Evolutionary conservation across 345 rosid species (phyloP), one percentile per base, ranked within the genome.

Genomic region (Excoecaria cochinchinensis): DNA sequence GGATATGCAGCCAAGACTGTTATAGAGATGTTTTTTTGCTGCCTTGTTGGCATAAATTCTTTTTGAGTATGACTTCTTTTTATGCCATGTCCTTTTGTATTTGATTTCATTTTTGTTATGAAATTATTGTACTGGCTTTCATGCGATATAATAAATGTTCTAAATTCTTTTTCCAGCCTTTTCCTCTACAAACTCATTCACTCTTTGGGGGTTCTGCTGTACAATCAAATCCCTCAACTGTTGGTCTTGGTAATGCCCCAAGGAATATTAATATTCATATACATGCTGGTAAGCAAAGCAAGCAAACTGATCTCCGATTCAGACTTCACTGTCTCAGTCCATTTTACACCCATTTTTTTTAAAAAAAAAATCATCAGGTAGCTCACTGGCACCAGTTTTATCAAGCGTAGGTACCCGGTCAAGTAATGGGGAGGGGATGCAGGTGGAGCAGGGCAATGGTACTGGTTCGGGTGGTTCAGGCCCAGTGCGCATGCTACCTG

Each of bases 201-300:
- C 88, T 95, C 73, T 90, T 95, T 76, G 87, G 89, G 51, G 87
- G 88, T 73, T 73, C 86, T 42, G 73, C 78, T 80, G 84, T 82
- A 57, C 83, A 92, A 70, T 53, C 89, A 78, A 92, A 85, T 79
- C 86, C 89, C 7, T 22, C 60, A 17, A 75, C 89, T 65, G 88
- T 84, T 81, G 99, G 94, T 68, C 58, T 83, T 74, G 94, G 91
- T 80, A 87, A 78, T 81, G 86, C 84, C 63, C 88, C 89, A 55
- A 87, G 98, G 86, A 83, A 90, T 79, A 74, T 95, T 73, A 95
- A 95, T 83, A 95, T 95, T 48, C 99, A 93, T 79, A 93, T 95
- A 81, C 98, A 90, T 84, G 95, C 99, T 64, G 99, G 99, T 95
- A 69, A 76, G 91, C 77, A 52, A 76, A 79, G 10, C 17, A 61